These are phyloP conservation scores for Aspergillus hancockii DNA, from an alignment of 495 filamentous ascomycete genomes.

Conservation along the genomic window DNA sequence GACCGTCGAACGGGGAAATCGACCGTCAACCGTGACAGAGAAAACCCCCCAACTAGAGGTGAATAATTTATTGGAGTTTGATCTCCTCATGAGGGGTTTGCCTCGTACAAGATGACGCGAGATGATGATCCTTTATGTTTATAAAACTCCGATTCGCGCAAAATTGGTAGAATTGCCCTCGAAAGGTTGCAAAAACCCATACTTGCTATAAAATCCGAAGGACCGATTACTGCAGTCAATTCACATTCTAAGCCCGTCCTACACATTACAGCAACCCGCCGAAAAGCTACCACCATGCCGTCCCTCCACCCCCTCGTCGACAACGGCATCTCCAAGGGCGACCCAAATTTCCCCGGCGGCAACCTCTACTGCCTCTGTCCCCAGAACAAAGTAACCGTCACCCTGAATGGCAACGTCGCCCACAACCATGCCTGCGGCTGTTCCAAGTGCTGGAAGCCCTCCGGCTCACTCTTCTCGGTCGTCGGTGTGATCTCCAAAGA, in stretches of 20 bases:
- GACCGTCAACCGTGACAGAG: background rate
- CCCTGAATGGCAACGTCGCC: constrained; percentile 52
- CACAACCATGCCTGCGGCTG: constrained; percentile 68
- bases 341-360: constrained; percentile 50
- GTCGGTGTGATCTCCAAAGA: constrained; percentile 54
- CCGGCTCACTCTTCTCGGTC: constrained; percentile 57
- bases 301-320: constrained; percentile 61
- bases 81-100: constrained; percentile 8
- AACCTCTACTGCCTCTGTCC: constrained; percentile 56
- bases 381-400: constrained; percentile 49
- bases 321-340: constrained; percentile 51
- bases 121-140: background rate
- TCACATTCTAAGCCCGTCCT: background rate
- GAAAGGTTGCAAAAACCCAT: background rate
- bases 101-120: background rate
- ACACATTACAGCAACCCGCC: background rate
- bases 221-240: background rate
- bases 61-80: background rate
- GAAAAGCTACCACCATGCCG: constrained; percentile 3
- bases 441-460: constrained; percentile 66
- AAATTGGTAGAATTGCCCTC: background rate
- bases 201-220: background rate
- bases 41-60: background rate
- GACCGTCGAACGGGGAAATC: background rate
- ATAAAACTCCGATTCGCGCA: background rate